These are phyloP conservation scores for Cystofilobasidium capitatum DNA, from an alignment of 768 basidiomycete genomes.

Conservation along the genomic window DNA sequence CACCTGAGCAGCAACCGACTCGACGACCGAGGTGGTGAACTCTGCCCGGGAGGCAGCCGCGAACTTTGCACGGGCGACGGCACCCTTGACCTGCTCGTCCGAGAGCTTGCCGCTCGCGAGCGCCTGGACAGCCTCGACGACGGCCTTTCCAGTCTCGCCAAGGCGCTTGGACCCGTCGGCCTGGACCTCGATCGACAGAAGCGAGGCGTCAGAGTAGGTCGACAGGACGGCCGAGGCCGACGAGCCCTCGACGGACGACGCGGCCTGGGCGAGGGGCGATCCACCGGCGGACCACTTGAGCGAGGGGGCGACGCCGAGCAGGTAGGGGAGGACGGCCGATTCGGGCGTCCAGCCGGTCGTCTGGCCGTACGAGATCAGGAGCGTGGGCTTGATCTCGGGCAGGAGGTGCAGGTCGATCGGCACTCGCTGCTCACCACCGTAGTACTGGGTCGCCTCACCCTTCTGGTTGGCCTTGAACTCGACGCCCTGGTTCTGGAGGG, in stretches of 20 bases:
- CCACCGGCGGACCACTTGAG: slow-evolving; percentile 78
- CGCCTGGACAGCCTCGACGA: slow-evolving; percentile 58
- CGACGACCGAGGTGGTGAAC: slow-evolving; percentile 55
- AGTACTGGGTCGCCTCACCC: slow-evolving; percentile 49
- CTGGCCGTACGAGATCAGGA: slow-evolving; percentile 83
- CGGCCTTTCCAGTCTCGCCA: slow-evolving; percentile 49
- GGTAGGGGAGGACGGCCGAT: slow-evolving; percentile 64
- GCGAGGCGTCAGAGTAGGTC: slow-evolving; percentile 81
- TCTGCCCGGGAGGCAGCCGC: slow-evolving; percentile 62
- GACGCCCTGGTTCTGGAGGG: neutral
- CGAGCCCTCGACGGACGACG: slow-evolving; percentile 46
- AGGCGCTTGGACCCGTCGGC: slow-evolving; percentile 57
- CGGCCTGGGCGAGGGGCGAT: slow-evolving; percentile 55
- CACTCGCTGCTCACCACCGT: slow-evolving; percentile 78
- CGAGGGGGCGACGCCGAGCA: slow-evolving; percentile 51
- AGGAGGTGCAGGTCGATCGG: slow-evolving; percentile 45
- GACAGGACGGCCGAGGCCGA: slow-evolving; percentile 65
- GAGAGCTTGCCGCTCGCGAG: slow-evolving; percentile 49
- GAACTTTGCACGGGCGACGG: slow-evolving; percentile 83
- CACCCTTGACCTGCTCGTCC: slow-evolving; percentile 64
- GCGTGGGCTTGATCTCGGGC: slow-evolving; percentile 54
- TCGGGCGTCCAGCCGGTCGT: slow-evolving; percentile 43
- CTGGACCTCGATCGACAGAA: slow-evolving; percentile 74
- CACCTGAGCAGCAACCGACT: slow-evolving; percentile 58
- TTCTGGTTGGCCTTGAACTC: slow-evolving; percentile 23